Conservation (phyloP, 2,329 filamentous ascomycete species). For the Bisporella sp. region DNA sequence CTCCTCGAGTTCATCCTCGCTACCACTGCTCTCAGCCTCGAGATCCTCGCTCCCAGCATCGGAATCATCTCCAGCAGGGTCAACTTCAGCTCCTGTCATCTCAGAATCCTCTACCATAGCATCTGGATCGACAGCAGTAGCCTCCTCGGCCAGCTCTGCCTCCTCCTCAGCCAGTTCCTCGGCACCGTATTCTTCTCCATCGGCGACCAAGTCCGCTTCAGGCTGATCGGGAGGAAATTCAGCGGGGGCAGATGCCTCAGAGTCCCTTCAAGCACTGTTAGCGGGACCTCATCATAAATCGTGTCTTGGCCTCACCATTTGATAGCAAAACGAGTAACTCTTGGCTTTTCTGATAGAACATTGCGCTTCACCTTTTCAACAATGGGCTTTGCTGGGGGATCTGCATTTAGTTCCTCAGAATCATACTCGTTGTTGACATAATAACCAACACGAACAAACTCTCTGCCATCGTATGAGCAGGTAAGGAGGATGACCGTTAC, state of each 20-base stretch:
- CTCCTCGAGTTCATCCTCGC: slow-evolving; percentile 44
- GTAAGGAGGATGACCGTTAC: slow-evolving; percentile 96
- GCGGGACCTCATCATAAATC: not conserved
- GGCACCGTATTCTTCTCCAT: slow-evolving; percentile 85
- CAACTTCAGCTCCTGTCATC: slow-evolving; percentile 64
- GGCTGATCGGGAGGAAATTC: slow-evolving; percentile 97
- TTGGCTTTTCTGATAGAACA: slow-evolving; percentile 91
- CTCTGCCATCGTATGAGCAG: slow-evolving; percentile 91
- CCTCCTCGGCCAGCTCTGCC: slow-evolving; percentile 52
- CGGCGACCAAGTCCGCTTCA: slow-evolving; percentile 79
- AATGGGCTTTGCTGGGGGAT: slow-evolving; percentile 86
- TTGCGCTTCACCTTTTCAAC: slow-evolving; percentile 90
- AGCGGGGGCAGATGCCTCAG: slow-evolving; percentile 90
- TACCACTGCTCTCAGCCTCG: slow-evolving; percentile 68
- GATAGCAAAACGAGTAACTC: slow-evolving; percentile 95
- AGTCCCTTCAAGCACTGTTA: slow-evolving; percentile 61
- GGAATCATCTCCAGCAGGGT: slow-evolving; percentile 51
- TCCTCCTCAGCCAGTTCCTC: slow-evolving; percentile 77
- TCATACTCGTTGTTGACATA: slow-evolving; percentile 99
- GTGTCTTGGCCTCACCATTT: slow-evolving; percentile 69
- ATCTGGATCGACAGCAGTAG: slow-evolving; percentile 34
- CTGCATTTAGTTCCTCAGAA: slow-evolving; percentile 77
- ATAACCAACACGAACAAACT: slow-evolving; percentile 97
- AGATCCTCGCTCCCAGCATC: slow-evolving; percentile 75
- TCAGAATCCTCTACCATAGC: slow-evolving; percentile 59